Percentiles rank a stretch among this genome's conserved stretches.
phyloP scores from a whole-genome alignment of 805 yeast species.

The Candida koratica region DNA sequence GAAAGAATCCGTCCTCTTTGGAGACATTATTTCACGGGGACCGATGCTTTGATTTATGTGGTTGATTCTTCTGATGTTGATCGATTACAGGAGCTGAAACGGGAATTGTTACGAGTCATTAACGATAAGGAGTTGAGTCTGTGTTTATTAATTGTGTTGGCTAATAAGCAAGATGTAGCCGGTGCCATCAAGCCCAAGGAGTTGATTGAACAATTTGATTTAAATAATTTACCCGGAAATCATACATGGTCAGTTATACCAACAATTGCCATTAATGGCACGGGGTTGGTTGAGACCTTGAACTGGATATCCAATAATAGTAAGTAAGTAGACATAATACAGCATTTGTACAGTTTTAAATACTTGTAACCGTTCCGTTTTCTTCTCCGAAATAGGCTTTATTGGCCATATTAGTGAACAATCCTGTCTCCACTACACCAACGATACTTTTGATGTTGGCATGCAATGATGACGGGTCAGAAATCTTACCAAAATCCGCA shows the following conservation, averaged over 20 bases:
- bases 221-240: constrained; percentile 52
- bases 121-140: constrained; percentile 80
- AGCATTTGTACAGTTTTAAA: constrained; percentile 1
- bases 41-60: constrained; percentile 87
- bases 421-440: constrained; percentile 96
- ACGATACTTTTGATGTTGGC: constrained; percentile 64
- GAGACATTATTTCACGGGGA: constrained; percentile 94
- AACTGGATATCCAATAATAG: constrained; percentile 77
- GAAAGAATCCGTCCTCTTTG: constrained; percentile 87
- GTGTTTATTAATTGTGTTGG: constrained; percentile 77
- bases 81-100: constrained; percentile 73
- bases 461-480: constrained; percentile 52
- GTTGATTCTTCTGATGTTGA: constrained; percentile 75
- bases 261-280: constrained; percentile 84
- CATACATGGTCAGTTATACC: constrained; percentile 92
- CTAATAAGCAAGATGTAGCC: constrained; percentile 80
- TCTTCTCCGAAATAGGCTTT: constrained; percentile 88
- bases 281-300: constrained; percentile 82
- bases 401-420: constrained; percentile 69
- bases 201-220: constrained; percentile 65
- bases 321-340: too few relatives aligned
- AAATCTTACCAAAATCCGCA: constrained; percentile 82
- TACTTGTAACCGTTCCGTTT: constrained; percentile 50
- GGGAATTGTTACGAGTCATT: constrained; percentile 72
- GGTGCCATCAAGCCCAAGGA: constrained; percentile 75